Percentiles rank a stretch among this genome's conserved stretches.
Conservation (phyloP, 1,284 basidiomycete species). For the Puccinia polysora region DNA sequence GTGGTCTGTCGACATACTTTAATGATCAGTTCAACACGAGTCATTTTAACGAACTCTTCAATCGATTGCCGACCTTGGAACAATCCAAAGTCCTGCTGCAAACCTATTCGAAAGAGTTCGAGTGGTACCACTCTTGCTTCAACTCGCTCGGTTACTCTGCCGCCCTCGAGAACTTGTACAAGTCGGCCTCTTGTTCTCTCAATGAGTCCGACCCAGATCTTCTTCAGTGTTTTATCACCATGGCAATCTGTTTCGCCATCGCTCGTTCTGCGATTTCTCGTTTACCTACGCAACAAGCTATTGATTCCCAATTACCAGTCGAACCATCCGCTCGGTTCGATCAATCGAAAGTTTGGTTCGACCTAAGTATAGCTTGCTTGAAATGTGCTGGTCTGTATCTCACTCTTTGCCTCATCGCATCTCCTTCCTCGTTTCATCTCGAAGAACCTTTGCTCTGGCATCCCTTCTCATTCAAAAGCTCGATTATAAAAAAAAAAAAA, state of each 20-base stretch:
- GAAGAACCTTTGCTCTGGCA: neutral
- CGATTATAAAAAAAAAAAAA: too few species aligned
- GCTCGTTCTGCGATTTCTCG: slow-evolving; percentile 28
- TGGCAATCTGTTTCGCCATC: slow-evolving; percentile 36
- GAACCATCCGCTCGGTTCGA: slow-evolving; percentile 6
- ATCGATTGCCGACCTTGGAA: slow-evolving; percentile 23
- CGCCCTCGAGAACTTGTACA: slow-evolving; percentile 16
- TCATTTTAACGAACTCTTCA: slow-evolving; percentile 20
- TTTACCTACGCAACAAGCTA: slow-evolving; percentile 2
- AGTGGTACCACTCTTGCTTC: slow-evolving; percentile 41
- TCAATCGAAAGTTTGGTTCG: slow-evolving; percentile 31
- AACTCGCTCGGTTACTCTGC: slow-evolving; percentile 6
- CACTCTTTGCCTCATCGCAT: neutral
- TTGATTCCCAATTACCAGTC: slow-evolving; percentile 10
- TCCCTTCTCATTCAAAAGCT: too few species aligned
- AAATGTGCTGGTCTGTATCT: slow-evolving; percentile 36
- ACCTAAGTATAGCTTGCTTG: slow-evolving; percentile 36
- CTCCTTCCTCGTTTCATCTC: neutral
- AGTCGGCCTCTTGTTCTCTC: neutral
- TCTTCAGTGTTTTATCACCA: slow-evolving; percentile 11
- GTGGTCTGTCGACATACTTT: slow-evolving; percentile 29
- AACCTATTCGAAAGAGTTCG: slow-evolving; percentile 27
- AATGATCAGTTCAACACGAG: neutral
- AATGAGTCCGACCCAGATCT: slow-evolving; percentile 18
- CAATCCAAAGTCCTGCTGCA: slow-evolving; percentile 20